Evolutionary conservation across 2,329 filamentous ascomycete genomes (phyloP), one percentile per base, ranked within the genome.

Genomic region (Trichoderma aggressivum): DNA sequence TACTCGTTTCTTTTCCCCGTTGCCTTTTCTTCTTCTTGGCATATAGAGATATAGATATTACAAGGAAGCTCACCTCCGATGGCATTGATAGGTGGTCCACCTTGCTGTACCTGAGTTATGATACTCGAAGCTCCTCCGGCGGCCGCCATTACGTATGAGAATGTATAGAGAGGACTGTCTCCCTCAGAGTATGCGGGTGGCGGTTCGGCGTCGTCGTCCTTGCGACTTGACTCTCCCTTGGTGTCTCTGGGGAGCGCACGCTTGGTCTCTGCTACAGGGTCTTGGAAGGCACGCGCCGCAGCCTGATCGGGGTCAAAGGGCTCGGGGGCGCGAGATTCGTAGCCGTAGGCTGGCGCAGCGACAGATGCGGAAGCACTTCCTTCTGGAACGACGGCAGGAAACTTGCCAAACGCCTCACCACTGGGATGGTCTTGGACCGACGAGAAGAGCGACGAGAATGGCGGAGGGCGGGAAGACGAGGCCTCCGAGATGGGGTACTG

Each of bases 21-120:
- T 43, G 7, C 12, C 36, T 11, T 28, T 14, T 21, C 24, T 8
- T 5, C n/a, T n/a, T 12, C 18, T 16, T 8, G 21, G 32, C 2
- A 26, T 26, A 47, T 56, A 16, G 30, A 56, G 24, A 32, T 6
- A 6, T 2, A 7, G 67, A 10, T 18, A 34, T 26, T 5, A n/a
- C 7, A 18, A 60, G 14, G 12, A 12, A 47, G 18, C 87, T 79
- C 84, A 94, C 93, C 93, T 89, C 93, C 94, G 73, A 98, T 86
- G 70, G 93, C 92, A 82, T 96, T 97, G 76, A 98, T 90, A 47
- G 94, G 92, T 77, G 94, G 92, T 64, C 92, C 94, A 75, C 92
- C 92, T 83, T 99, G 96, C 81, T 97, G 94, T 77, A 99, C 96
- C 85, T 99, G 96, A 83, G 96, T 99, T 84, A 99, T 97, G 80